phyloP scores from a whole-genome alignment of 2,329 filamentous ascomycete genomes.

The Aspergillus sergii region DNA sequence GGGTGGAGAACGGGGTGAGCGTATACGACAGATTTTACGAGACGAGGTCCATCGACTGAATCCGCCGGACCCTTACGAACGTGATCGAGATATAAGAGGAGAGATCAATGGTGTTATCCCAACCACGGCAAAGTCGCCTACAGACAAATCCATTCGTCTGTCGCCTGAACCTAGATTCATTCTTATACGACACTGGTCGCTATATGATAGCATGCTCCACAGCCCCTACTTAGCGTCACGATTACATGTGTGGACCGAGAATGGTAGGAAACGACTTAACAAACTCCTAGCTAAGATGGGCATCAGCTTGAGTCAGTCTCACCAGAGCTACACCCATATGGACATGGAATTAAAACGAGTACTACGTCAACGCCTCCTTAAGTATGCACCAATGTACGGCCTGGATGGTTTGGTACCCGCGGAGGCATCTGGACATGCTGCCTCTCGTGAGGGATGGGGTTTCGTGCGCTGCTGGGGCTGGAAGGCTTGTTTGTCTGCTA shows the following conservation, averaged over 20 bases:
- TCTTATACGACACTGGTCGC: slow-evolving; percentile 90
- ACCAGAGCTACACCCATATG: slow-evolving; percentile 97
- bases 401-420: slow-evolving; percentile 90
- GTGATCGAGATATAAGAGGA: slow-evolving; percentile 62
- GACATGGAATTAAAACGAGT: slow-evolving; percentile 94
- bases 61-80: slow-evolving; percentile 66
- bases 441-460: slow-evolving; percentile 88
- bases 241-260: slow-evolving; percentile 92
- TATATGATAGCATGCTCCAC: slow-evolving; percentile 98
- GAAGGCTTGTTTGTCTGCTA: slow-evolving; percentile 89
- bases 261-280: slow-evolving; percentile 82
- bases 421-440: slow-evolving; percentile 69
- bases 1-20: slow-evolving; percentile 79
- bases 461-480: slow-evolving; percentile 98
- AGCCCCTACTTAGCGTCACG: slow-evolving; percentile 91
- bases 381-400: slow-evolving; percentile 91
- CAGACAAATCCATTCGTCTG: slow-evolving; percentile 87
- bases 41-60: slow-evolving; percentile 95
- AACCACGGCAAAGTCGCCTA: slow-evolving; percentile 82
- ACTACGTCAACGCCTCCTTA: slow-evolving; percentile 79
- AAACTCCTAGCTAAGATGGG: slow-evolving; percentile 98
- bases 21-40: slow-evolving; percentile 80
- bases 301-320: slow-evolving; percentile 88
- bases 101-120: slow-evolving; percentile 82
- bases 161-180: slow-evolving; percentile 94